Conservation (phyloP, 768 basidiomycete species). For the Mycena polygramma region DNA sequence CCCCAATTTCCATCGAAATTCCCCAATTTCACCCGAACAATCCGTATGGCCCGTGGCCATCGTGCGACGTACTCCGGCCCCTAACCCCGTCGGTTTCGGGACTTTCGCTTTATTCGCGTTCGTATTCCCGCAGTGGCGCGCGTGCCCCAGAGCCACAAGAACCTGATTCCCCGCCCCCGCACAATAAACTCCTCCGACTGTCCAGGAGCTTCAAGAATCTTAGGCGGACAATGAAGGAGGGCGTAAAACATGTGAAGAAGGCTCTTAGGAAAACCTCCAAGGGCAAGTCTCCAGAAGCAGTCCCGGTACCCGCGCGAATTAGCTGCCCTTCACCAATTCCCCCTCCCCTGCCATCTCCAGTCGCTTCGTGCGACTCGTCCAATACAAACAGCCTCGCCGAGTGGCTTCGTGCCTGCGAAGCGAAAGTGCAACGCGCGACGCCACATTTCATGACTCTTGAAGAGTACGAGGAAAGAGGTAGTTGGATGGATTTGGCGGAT, state of each 20-base stretch:
- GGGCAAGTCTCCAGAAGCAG: constrained; percentile 41
- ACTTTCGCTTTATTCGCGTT: constrained; percentile 43
- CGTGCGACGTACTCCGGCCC: constrained; percentile 57
- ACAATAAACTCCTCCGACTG: constrained; percentile 40
- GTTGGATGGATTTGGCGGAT: constrained; percentile 55
- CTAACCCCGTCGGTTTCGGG: constrained; percentile 52
- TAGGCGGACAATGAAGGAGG: constrained; percentile 42
- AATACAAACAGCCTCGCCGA: constrained; percentile 57
- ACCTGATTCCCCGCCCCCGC: constrained; percentile 23
- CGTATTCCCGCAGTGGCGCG: constrained; percentile 53
- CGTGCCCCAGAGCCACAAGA: constrained; percentile 55
- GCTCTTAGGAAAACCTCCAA: constrained; percentile 40
- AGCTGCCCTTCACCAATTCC: constrained; percentile 39
- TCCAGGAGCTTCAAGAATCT: constrained; percentile 51
- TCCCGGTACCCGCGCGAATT: constrained; percentile 38
- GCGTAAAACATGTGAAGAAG: constrained; percentile 45
- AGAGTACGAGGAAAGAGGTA: constrained; percentile 63
- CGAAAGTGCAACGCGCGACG: constrained; percentile 41
- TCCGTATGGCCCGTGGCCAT: constrained; percentile 67
- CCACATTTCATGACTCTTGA: constrained; percentile 55
- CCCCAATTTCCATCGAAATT: constrained; percentile 46
- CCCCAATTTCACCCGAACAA: constrained; percentile 64
- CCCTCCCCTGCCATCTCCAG: constrained; percentile 35
- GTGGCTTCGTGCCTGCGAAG: constrained; percentile 48
- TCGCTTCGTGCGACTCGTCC: constrained; percentile 43